phyloP scores from a whole-genome alignment of 2,329 filamentous ascomycete species.

The Cyphellophora attinorum region DNA sequence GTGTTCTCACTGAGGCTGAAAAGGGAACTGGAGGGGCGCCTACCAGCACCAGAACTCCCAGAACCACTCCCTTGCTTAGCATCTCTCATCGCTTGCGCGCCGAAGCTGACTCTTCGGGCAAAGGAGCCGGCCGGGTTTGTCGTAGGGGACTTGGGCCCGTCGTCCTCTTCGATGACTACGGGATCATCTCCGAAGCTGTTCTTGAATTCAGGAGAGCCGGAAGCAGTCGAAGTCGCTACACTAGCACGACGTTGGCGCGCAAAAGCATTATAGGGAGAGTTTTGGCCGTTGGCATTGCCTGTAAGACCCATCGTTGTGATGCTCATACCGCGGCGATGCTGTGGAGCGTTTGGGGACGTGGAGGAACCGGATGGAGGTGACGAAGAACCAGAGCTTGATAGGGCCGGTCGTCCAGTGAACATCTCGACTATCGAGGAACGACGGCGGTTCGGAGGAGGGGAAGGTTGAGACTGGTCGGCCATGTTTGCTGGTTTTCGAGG shows the following conservation, averaged over 20 bases:
- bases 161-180: slow-evolving; percentile 55
- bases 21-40: slow-evolving; percentile 43
- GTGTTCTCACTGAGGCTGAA: slow-evolving; percentile 18
- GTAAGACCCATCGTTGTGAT: slow-evolving; percentile 62
- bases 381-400: slow-evolving; percentile 25
- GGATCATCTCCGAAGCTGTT: slow-evolving; percentile 26
- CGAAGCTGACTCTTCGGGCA: slow-evolving; percentile 79
- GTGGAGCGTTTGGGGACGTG: slow-evolving; percentile 39
- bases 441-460: slow-evolving; percentile 28
- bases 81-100: slow-evolving; percentile 66
- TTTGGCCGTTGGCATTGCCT: slow-evolving; percentile 49
- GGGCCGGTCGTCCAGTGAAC: slow-evolving; percentile 37
- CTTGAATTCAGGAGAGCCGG: slow-evolving; percentile 27
- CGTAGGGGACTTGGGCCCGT: slow-evolving; percentile 57
- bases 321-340: slow-evolving; percentile 58
- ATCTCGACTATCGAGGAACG: slow-evolving; percentile 37
- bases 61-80: slow-evolving; percentile 55
- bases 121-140: slow-evolving; percentile 55
- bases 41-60: slow-evolving; percentile 56
- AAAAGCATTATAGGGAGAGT: slow-evolving; percentile 40
- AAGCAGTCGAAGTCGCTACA: slow-evolving; percentile 52
- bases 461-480: slow-evolving; percentile 31
- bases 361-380: slow-evolving; percentile 37
- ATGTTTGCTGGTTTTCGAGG: slow-evolving; percentile 22
- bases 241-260: slow-evolving; percentile 51